Base-by-base conservation (phyloP, 2,329 filamentous ascomycete species). In the Ophiosphaerella herpotricha region DNA sequence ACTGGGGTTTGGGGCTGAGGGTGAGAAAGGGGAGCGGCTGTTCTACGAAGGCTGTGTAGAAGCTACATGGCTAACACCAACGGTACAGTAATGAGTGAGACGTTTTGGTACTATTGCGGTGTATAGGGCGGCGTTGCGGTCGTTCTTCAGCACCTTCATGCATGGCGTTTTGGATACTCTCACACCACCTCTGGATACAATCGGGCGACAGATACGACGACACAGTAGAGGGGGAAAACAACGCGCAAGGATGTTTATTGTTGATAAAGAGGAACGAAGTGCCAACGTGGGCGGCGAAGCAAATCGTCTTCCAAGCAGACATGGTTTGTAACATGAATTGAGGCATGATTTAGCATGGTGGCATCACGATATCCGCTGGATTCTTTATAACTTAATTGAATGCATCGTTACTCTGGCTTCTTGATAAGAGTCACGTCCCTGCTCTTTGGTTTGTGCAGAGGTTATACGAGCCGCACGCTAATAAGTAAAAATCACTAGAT, bases 41-140 rank as follows among this genome's bases (percentile, higher is more conserved):
- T 72, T 63, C 45, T 71, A 58, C 43, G 70, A 65, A 50, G 70
- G 59, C 0, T 76, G 74, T 49, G 48, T 65, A 31, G 63, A 72
- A 46, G 71, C 70, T 14, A 71, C 70, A 29, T 77, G 74, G 74
- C 60, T 74, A 21, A 73, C 60, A 38, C 72, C 74, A 4, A 58
- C 53, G 60, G 60, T 57, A 43, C 52, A 52, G 42, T 66, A 39
- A 48, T 26, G 35, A 49, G 38, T 31, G 32, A 46, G 37, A 42
- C 38, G 32, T 41, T 39, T 35, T 40, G 23, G 35, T 48, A 48
- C 36, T 37, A 40, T 49, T 54, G 41, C 41, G 34, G 39, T 46
- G 39, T 49, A 59, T 57, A 50, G 57, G 58, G 50, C 54, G 58
- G 62, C 62, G 62, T 64, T 65, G 60, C 46, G 60, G 54, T 60